Conservation (phyloP, 768 basidiomycete species). For the Lactarius evosmus region DNA sequence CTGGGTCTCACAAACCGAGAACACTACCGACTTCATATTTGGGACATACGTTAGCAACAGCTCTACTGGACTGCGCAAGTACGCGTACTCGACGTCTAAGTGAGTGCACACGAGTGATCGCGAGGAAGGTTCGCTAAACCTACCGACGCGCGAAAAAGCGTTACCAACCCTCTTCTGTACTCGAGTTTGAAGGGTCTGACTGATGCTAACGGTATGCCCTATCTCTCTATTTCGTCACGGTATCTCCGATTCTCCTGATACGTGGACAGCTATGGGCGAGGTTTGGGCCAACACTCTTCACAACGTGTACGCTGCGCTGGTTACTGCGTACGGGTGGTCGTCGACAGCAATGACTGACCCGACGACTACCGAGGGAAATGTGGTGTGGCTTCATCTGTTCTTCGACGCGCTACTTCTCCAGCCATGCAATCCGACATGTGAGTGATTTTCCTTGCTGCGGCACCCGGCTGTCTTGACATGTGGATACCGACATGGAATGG, state of each 20-base stretch:
- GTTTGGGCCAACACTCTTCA: slow-evolving; percentile 53
- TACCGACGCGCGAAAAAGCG: slow-evolving; percentile 5
- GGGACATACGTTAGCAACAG: slow-evolving; percentile 55
- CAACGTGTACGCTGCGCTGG: slow-evolving; percentile 37
- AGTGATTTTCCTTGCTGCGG: slow-evolving; percentile 23
- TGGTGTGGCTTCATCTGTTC: slow-evolving; percentile 52
- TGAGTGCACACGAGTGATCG: slow-evolving; percentile 39
- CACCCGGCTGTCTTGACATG: not conserved
- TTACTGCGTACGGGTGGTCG: slow-evolving; percentile 32
- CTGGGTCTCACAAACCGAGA: slow-evolving; percentile 40
- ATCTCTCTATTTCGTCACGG: not conserved
- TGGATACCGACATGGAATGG: not conserved
- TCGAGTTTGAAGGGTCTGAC: slow-evolving; percentile 37
- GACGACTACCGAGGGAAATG: slow-evolving; percentile 43
- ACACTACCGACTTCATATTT: slow-evolving; percentile 38
- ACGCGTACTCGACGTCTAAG: slow-evolving; percentile 55
- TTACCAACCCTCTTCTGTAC: slow-evolving; percentile 47
- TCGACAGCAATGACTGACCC: slow-evolving; percentile 42
- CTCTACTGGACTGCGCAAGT: slow-evolving; percentile 49
- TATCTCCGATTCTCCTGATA: slow-evolving; percentile 28
- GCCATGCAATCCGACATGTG: slow-evolving; percentile 49
- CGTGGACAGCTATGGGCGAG: slow-evolving; percentile 48
- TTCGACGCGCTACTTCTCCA: slow-evolving; percentile 48
- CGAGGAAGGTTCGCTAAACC: not conserved
- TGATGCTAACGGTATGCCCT: slow-evolving; percentile 52